Percentiles rank a stretch among this genome's conserved stretches.
These are phyloP conservation scores for Aureobasidium musti DNA, from an alignment of 2,329 filamentous ascomycete genomes.

Conservation along the genomic window DNA sequence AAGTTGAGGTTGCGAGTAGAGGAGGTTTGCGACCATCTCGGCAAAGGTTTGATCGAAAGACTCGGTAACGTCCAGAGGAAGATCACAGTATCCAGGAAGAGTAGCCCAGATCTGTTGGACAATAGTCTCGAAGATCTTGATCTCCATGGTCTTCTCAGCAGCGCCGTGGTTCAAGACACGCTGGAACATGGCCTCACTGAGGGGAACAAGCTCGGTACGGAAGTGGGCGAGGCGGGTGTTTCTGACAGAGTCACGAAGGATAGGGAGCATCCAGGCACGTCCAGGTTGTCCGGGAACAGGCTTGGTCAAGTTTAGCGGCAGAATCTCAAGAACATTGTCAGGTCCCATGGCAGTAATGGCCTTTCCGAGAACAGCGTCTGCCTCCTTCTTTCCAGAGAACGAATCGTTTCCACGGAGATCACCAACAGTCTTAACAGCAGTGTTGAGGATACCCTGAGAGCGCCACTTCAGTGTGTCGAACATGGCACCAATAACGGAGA, in stretches of 20 bases:
- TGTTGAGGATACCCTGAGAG: slow-evolving; percentile 73
- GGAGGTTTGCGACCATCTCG: slow-evolving; percentile 83
- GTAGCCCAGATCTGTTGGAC: slow-evolving; percentile 95
- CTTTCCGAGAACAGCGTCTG: slow-evolving; percentile 84
- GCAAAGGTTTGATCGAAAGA: slow-evolving; percentile 86
- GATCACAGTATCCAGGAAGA: slow-evolving; percentile 90
- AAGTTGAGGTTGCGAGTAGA: slow-evolving; percentile 89
- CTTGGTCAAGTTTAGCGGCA: slow-evolving; percentile 82
- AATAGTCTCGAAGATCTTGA: slow-evolving; percentile 96
- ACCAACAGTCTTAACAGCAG: slow-evolving; percentile 75
- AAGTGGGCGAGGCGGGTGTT: slow-evolving; percentile 89
- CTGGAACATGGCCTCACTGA: slow-evolving; percentile 90
- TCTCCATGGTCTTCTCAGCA: slow-evolving; percentile 87
- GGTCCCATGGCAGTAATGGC: slow-evolving; percentile 90
- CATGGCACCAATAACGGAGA: slow-evolving; percentile 81
- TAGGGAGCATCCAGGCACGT: slow-evolving; percentile 90
- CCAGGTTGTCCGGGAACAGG: slow-evolving; percentile 77
- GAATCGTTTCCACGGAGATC: slow-evolving; percentile 85
- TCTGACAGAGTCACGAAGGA: slow-evolving; percentile 83
- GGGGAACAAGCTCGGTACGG: slow-evolving; percentile 77
- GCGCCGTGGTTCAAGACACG: slow-evolving; percentile 78
- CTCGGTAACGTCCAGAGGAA: slow-evolving; percentile 69
- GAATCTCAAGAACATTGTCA: slow-evolving; percentile 74
- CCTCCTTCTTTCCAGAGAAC: slow-evolving; percentile 92
- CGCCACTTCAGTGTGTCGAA: slow-evolving; percentile 87